These are phyloP conservation scores for Chlamydomonas sphaeroides DNA, from an alignment of 139 green algal species.

Conservation along the genomic window DNA sequence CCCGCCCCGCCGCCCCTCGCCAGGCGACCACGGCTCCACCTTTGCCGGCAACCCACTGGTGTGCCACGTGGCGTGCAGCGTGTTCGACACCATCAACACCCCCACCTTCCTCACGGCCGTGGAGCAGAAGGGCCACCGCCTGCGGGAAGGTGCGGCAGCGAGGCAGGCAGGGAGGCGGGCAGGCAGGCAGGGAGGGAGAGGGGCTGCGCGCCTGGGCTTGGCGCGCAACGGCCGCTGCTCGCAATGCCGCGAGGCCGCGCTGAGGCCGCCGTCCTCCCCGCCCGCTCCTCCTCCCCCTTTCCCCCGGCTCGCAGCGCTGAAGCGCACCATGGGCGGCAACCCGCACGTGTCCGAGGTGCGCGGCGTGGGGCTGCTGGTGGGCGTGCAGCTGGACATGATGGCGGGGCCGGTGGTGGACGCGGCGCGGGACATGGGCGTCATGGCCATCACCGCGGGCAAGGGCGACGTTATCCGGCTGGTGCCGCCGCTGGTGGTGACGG, in stretches of 20 bases:
- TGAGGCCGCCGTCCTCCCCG: not conserved
- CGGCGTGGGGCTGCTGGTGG: conserved; percentile 90
- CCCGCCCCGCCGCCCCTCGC: not conserved
- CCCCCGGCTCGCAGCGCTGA: conserved; percentile 52
- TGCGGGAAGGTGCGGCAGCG: conserved; percentile 71
- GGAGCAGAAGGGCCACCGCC: conserved; percentile 78
- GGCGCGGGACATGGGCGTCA: conserved; percentile 81
- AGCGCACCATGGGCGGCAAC: conserved; percentile 74
- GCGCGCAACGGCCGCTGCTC: too few relatives aligned
- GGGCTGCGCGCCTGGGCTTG: too few relatives aligned
- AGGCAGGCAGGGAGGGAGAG: too few relatives aligned
- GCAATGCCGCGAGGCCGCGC: too few relatives aligned
- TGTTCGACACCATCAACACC: conserved; percentile 87
- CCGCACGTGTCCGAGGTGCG: conserved; percentile 91
- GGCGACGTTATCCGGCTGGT: conserved; percentile 96
- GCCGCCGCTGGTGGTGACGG: conserved; percentile 90
- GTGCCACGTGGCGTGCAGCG: conserved; percentile 77
- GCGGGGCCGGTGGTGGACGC: conserved; percentile 80
- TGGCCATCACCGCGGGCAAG: conserved; percentile 93
- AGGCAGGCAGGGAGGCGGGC: too few relatives aligned
- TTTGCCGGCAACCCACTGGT: conserved; percentile 98
- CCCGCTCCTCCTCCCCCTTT: not conserved
- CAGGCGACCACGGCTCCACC: conserved; percentile 97
- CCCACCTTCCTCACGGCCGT: conserved; percentile 89
- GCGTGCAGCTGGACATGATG: conserved; percentile 91